phyloP scores from a whole-genome alignment of 805 yeast species.

The Sugiyamaella lignohabitans region DNA sequence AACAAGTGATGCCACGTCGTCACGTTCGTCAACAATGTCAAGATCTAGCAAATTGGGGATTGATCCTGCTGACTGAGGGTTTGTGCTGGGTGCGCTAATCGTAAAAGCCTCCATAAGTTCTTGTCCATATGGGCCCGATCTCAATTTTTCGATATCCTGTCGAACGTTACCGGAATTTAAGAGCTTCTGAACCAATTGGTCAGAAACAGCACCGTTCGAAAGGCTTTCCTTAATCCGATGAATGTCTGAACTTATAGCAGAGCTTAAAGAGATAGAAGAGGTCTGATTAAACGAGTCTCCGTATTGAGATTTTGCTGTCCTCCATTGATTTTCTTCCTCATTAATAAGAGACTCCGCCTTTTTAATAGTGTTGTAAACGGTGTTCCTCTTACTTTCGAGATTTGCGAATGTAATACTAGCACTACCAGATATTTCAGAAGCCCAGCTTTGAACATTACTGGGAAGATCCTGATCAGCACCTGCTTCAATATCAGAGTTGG shows the following conservation, averaged over 20 bases:
- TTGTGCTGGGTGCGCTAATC: constrained; percentile 6
- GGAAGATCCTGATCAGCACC: constrained; percentile 29
- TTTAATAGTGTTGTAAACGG: constrained; percentile 26
- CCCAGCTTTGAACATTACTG: constrained; percentile 34
- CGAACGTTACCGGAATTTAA: constrained; percentile 35
- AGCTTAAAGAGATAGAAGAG: constrained; percentile 27
- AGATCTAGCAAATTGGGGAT: constrained; percentile 56
- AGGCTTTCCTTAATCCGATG: constrained; percentile 31
- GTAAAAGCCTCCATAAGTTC: constrained; percentile 35
- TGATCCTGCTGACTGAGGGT: neutral
- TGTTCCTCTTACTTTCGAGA: constrained; percentile 23
- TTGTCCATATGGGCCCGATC: constrained; percentile 38
- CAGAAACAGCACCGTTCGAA: constrained; percentile 38
- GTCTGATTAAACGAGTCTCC: constrained; percentile 38
- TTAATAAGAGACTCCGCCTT: constrained; percentile 24
- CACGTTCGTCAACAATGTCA: constrained; percentile 42
- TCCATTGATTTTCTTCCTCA: constrained; percentile 35
- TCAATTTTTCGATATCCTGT: constrained; percentile 39
- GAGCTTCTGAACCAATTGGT: constrained; percentile 51
- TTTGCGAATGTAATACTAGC: constrained; percentile 19
- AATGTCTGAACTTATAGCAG: constrained; percentile 25
- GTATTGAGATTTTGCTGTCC: constrained; percentile 31
- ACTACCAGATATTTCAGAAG: constrained; percentile 29
- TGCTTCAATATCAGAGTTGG: constrained; percentile 27
- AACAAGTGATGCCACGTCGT: constrained; percentile 35